Base-by-base conservation (phyloP, 176 grass and related monocot genomes). In the Elymus sibiricus region DNA sequence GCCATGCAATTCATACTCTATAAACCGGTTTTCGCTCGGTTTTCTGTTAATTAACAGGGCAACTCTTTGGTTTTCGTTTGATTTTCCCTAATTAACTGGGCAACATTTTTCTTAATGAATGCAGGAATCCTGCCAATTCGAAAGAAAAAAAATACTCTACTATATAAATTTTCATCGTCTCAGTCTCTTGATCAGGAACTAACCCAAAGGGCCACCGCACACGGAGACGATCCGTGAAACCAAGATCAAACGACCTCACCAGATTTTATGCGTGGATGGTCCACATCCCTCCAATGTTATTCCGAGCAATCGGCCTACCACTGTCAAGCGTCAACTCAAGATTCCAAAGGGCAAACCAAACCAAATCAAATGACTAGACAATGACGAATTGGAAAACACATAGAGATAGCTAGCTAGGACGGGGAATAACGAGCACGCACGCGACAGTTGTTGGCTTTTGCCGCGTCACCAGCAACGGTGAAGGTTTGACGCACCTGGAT, bases 401-500 rank as follows among this genome's bases (percentile, higher is more conserved):
- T 19, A 72, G 32, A 32, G 17, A 14, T 24, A 12, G 17, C 21
- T 44, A 51, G 47, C 29, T 28, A 37, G 42, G 72, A 51, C 8
- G 72, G 72, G 72, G 69, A 86, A 78, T 78, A 86, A 58, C 61
- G 56, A 26, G 74, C 63, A 42, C 72, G 66, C 28, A 58, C 34
- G 46, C 74, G 83, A 78, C 74, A 62, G 25, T 55, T 27, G 51
- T 14, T 38, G 44, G 19, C 67, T 81, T 87, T 81, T 29, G 78
- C 78, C n/a, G 78, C 77, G 68, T 87, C 85, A 87, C 78, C 85
- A 64, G 68, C 68, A 81, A 53, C 58, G 68, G 85, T 74, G 40
- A 87, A 40, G 68, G 29, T 74, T 81, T 74, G 85, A 74, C 77
- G 68, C 55, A 6, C 56, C 12, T 28, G 55, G 67, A 35, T 49